Conservation (phyloP, 2,329 filamentous ascomycete genomes). For the Calonectria pseudoturangicola region DNA sequence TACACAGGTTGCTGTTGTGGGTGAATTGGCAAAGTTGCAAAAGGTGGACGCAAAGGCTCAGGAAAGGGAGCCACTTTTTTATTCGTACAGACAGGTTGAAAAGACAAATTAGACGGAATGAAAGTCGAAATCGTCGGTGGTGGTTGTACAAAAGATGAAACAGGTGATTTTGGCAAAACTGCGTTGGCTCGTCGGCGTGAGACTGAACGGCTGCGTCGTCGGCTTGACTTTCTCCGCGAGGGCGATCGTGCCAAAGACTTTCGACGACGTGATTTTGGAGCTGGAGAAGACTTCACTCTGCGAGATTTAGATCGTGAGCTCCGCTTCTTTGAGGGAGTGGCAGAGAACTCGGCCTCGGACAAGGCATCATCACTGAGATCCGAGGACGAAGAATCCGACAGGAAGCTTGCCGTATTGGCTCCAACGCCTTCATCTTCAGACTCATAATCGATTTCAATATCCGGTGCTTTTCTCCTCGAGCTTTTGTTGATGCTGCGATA, state of each 20-base stretch:
- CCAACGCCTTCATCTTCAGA: conserved; percentile 14
- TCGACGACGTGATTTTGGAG: not conserved
- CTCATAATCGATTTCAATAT: conserved; percentile 35
- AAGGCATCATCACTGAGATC: conserved; percentile 33
- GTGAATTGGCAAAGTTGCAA: conserved; percentile 40
- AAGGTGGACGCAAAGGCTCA: conserved; percentile 41
- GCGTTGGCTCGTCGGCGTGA: conserved; percentile 38
- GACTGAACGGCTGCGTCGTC: conserved; percentile 23
- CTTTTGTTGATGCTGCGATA: conserved; percentile 38
- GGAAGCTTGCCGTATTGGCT: not conserved
- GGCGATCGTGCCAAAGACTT: not conserved
- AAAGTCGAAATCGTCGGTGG: conserved; percentile 48
- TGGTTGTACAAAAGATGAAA: conserved; percentile 48
- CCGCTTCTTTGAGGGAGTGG: conserved; percentile 29
- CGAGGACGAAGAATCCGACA: conserved; percentile 14
- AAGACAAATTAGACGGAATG: conserved; percentile 43
- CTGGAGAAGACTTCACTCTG: not conserved
- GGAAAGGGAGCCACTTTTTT: conserved; percentile 41
- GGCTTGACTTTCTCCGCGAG: not conserved
- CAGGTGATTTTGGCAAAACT: conserved; percentile 27
- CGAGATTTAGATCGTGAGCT: not conserved
- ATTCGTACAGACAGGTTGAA: conserved; percentile 44
- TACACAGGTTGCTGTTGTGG: conserved; percentile 49
- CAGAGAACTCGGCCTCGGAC: conserved; percentile 32
- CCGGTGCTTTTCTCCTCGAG: conserved; percentile 29